Percentiles rank a stretch among this genome's conserved stretches.
phyloP scores from a whole-genome alignment of 2,329 filamentous ascomycete genomes.

The Fusarium sp. region DNA sequence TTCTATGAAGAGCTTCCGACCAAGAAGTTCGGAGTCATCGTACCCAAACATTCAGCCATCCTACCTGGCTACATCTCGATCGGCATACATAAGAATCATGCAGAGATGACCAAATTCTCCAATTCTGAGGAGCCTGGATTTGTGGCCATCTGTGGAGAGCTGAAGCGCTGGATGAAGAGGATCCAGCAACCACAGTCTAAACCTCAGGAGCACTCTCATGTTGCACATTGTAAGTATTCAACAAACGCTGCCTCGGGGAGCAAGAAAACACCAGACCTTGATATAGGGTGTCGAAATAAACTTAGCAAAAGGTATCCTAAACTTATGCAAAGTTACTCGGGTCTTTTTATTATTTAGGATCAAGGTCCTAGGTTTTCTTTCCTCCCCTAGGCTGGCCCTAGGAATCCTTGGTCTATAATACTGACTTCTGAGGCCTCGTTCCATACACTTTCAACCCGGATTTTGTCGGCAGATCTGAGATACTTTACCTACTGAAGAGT shows the following conservation, averaged over 20 bases:
- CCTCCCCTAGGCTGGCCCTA: not conserved
- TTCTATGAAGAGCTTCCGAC: slow-evolving; percentile 35
- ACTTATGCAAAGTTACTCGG: not conserved
- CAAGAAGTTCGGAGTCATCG: slow-evolving; percentile 1
- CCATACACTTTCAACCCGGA: slow-evolving; percentile 18
- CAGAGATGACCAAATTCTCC: slow-evolving; percentile 16
- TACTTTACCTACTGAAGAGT: slow-evolving; percentile 2
- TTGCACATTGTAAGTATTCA: not conserved
- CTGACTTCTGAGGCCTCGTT: slow-evolving; percentile 1
- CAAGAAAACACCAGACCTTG: not conserved
- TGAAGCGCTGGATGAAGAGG: slow-evolving; percentile 12
- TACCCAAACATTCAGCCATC: slow-evolving; percentile 25
- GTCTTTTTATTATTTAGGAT: not conserved
- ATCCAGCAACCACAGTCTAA: not conserved
- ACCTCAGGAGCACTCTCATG: rapidly evolving
- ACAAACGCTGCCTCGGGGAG: not conserved
- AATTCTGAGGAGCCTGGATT: slow-evolving; percentile 14
- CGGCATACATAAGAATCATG: slow-evolving; percentile 19
- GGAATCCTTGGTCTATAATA: not conserved
- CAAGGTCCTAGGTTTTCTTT: rapidly evolving
- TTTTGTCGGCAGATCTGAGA: slow-evolving; percentile 20
- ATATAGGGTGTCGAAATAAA: not conserved
- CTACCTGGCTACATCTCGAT: slow-evolving; percentile 9
- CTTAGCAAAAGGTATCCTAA: not conserved
- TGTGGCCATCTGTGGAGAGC: slow-evolving; percentile 6